Evolutionary conservation across 2,329 filamentous ascomycete genomes (phyloP), one percentile per base, ranked within the genome.

Genomic region (Lithohypha guttulata): DNA sequence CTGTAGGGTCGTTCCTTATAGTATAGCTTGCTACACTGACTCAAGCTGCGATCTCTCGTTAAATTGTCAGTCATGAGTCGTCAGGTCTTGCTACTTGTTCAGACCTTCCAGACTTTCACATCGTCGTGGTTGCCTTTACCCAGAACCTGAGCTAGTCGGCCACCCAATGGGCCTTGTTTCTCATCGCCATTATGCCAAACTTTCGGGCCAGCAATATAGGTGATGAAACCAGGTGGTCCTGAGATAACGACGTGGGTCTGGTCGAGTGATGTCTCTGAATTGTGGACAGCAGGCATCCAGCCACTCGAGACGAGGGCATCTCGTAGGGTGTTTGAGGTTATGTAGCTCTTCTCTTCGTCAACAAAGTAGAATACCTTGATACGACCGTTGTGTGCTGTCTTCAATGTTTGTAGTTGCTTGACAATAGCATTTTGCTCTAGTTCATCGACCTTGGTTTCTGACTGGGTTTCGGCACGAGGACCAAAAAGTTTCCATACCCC

Each of bases 181-280:
- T 52, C 50, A 7, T 40, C 27, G 2, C 48, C 48, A 34, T 47
- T 42, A 6, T 27, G 41, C 50, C 48, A 51, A 22, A 46, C 42
- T 61, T 93, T 94, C 7, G 77, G 67, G 1, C 91, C 89, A 2
- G 85, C 84, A 61, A 82, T 84, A 47, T 81, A 73, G 29, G 74
- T 71, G 26, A 96, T 71, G 60, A 96, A 96, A 1, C 91, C 89
- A 39, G 93, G 84, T 0, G 91, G 89, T 0, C 91, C 91, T 1
- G 86, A 93, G 1, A 96, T 74, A 41, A 94, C 68, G n/a, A 95
- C 65, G 14, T 94, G 57, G 43, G 77, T 78, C 14, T 28, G 13
- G 15, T 11, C 20, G 15, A 14, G 26, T 39, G 9, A 9, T 21
- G 29, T 60, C 52, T 6, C 18, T 27, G 8, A 8, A 11, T 17